Conservation (phyloP, 2,329 filamentous ascomycete species). For the Trichoderma gracile region DNA sequence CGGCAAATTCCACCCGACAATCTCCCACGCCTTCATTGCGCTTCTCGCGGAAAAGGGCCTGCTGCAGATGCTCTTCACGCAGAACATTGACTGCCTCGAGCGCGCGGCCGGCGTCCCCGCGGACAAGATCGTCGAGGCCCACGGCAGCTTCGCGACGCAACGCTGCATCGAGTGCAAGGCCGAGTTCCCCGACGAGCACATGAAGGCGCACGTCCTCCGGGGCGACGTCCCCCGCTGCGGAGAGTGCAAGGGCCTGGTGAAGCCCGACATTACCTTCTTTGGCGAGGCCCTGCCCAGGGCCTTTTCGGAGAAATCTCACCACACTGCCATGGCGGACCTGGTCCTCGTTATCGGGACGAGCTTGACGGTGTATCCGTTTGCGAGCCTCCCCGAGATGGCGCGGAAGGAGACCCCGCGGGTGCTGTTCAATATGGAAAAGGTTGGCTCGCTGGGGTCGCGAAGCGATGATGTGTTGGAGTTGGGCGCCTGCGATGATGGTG, state of each 20-base stretch:
- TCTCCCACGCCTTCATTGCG: constrained; percentile 86
- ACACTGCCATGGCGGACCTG: constrained; percentile 68
- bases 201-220: constrained; percentile 67
- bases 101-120: constrained; percentile 78
- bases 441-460: constrained; percentile 74
- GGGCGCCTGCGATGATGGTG: constrained; percentile 79
- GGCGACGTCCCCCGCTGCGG: constrained; percentile 72
- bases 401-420: constrained; percentile 67
- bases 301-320: constrained; percentile 41
- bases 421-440: constrained; percentile 82
- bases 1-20: constrained; percentile 81
- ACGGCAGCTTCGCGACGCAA: constrained; percentile 91
- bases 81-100: constrained; percentile 97
- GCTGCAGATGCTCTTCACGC: constrained; percentile 85
- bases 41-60: constrained; percentile 78
- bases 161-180: constrained; percentile 85
- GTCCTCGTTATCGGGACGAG: constrained; percentile 88
- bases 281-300: constrained; percentile 63
- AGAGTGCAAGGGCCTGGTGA: constrained; percentile 75
- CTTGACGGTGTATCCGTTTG: constrained; percentile 85
- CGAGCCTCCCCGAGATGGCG: constrained; percentile 69
- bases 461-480: constrained; percentile 83
- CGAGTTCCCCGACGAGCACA: constrained; percentile 69
- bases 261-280: constrained; percentile 95
- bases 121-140: constrained; percentile 85